Evolutionary conservation across 371 early-diverging fungal species (phyloP).

Genomic region (Synchytrium microbalum): DNA sequence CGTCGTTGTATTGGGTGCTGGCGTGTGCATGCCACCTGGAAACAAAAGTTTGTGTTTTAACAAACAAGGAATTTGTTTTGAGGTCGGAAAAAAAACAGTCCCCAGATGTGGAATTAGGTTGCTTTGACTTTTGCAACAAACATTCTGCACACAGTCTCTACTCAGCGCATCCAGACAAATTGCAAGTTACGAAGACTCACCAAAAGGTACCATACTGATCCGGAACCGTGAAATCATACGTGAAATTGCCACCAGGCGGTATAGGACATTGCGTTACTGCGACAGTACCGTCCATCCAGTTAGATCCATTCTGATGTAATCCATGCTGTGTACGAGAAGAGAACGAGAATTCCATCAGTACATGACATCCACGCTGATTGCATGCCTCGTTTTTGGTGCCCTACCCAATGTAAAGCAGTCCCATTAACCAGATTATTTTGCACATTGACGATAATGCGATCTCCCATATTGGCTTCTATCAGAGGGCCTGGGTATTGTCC

Average conservation of each 20-base stretch:
- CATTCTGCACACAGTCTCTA: too few relatives aligned
- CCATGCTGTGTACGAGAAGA: conserved; percentile 1
- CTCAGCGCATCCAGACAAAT: too few relatives aligned
- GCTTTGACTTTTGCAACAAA: too few relatives aligned
- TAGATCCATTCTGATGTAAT: conserved; percentile 19
- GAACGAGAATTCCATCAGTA: too few relatives aligned
- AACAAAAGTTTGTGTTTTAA: too few relatives aligned
- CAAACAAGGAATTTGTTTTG: too few relatives aligned
- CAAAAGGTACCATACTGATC: conserved; percentile 66
- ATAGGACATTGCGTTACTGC: conserved; percentile 20
- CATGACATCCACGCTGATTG: too few relatives aligned
- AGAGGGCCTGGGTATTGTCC: too few relatives aligned
- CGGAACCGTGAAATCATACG: conserved; percentile 51
- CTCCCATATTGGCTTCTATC: conserved; percentile 23
- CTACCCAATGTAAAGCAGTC: conserved; percentile 62
- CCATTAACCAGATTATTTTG: conserved; percentile 45
- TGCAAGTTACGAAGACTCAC: too few relatives aligned
- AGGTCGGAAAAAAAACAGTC: too few relatives aligned
- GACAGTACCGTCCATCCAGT: conserved; percentile 14
- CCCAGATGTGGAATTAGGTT: too few relatives aligned
- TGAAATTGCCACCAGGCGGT: conserved; percentile 36
- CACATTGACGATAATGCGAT: conserved; percentile 36
- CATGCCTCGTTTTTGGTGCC: too few relatives aligned
- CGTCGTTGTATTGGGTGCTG: conserved; percentile 62
- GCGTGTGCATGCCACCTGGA: conserved; percentile 62